These are phyloP conservation scores for Leccinellum luteum DNA, from an alignment of 768 basidiomycete genomes.

Conservation along the genomic window DNA sequence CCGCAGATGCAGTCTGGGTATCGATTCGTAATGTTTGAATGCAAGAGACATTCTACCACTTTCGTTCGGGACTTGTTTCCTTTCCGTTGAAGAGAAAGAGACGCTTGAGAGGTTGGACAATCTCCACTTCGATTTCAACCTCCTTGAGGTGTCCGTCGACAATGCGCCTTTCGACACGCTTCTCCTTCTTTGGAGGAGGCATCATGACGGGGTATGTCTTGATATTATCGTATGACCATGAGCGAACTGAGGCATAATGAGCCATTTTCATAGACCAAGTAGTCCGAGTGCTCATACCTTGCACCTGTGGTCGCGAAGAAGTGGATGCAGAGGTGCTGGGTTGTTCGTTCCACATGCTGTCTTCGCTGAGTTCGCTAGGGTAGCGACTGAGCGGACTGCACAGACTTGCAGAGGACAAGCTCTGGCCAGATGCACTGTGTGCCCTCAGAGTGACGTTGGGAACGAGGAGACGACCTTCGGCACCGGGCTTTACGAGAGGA, in stretches of 20 bases:
- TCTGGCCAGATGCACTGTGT: slow-evolving; percentile 36
- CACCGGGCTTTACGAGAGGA: slow-evolving; percentile 54
- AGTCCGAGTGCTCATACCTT: slow-evolving; percentile 42
- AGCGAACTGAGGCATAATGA: slow-evolving; percentile 45
- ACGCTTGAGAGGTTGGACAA: slow-evolving; percentile 54
- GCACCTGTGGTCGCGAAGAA: slow-evolving; percentile 42
- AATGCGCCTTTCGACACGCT: slow-evolving; percentile 46
- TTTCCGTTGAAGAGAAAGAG: slow-evolving; percentile 68
- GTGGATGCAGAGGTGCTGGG: slow-evolving; percentile 23
- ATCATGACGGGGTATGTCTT: slow-evolving; percentile 59
- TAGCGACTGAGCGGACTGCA: slow-evolving; percentile 41
- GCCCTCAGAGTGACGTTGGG: slow-evolving; percentile 39
- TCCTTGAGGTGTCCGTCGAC: slow-evolving; percentile 50
- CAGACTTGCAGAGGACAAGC: slow-evolving; percentile 24
- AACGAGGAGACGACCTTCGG: slow-evolving; percentile 63
- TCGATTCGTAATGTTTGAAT: slow-evolving; percentile 19
- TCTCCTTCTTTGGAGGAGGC: slow-evolving; percentile 54
- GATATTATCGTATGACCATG: slow-evolving; percentile 76
- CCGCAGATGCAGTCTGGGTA: slow-evolving; percentile 30
- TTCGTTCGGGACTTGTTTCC: slow-evolving; percentile 29
- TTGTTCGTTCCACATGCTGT: slow-evolving; percentile 30
- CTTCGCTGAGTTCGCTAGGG: slow-evolving; percentile 40
- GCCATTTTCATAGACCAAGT: slow-evolving; percentile 2
- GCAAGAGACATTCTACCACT: slow-evolving; percentile 22
- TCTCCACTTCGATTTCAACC: slow-evolving; percentile 52